phyloP scores from a whole-genome alignment of 164 flowering plant genomes.

The Buxus sempervirens region DNA sequence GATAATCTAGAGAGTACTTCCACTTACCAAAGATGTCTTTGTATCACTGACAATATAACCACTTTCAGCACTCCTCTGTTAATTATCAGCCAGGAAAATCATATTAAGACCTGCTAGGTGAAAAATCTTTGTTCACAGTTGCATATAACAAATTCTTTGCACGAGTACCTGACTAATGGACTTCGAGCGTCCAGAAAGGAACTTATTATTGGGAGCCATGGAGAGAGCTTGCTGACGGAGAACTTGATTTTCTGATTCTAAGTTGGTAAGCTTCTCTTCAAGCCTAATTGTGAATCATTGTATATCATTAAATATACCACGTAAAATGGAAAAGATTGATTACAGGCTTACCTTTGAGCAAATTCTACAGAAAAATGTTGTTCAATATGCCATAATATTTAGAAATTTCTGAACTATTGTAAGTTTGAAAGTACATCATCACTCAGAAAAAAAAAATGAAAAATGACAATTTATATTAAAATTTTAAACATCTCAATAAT shows the following conservation, averaged over 20 bases:
- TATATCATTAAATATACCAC: slow-evolving; percentile 3
- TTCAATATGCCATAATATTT: not conserved
- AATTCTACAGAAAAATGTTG: too few relatives aligned
- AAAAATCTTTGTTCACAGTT: not conserved
- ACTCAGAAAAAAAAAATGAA: not conserved
- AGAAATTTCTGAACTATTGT: not conserved
- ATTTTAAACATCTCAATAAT: too few relatives aligned
- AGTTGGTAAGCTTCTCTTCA: slow-evolving; percentile 85
- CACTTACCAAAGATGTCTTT: slow-evolving; percentile 54
- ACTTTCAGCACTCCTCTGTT: slow-evolving; percentile 60
- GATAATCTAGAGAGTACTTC: not conserved
- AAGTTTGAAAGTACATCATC: not conserved
- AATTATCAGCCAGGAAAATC: slow-evolving; percentile 21
- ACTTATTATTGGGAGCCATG: slow-evolving; percentile 75
- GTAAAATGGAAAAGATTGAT: slow-evolving; percentile 1
- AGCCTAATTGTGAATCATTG: slow-evolving; percentile 46
- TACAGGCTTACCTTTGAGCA: too few relatives aligned
- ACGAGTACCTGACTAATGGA: slow-evolving; percentile 76
- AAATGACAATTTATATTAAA: too few relatives aligned
- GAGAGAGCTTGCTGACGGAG: slow-evolving; percentile 94
- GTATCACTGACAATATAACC: slow-evolving; percentile 43
- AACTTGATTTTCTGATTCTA: slow-evolving; percentile 96
- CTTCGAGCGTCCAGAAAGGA: slow-evolving; percentile 77
- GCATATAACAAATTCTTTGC: not conserved
- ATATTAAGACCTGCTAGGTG: not conserved